Base-by-base conservation (phyloP, 1,284 basidiomycete genomes). In the Sporisorium reilianum region DNA sequence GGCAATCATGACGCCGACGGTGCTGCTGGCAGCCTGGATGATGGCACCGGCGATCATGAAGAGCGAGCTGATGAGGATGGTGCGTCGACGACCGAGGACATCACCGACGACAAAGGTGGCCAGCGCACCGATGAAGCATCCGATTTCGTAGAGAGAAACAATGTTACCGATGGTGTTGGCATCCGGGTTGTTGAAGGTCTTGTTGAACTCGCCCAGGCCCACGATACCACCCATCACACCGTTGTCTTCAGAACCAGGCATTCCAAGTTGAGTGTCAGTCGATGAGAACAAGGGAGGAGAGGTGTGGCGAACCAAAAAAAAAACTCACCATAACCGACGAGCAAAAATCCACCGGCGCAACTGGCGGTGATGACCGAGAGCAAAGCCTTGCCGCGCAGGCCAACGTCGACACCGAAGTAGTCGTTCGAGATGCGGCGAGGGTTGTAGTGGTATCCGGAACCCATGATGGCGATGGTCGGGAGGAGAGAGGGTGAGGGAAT, bases 1-100 rank as follows among this genome's bases (percentile, higher is more conserved):
- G 23, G 89, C 88, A 28, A 90, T 87, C 81, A 91, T 88, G 72
- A 90, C 88, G 2, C 88, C 85, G 65, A 90, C 89, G 49, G 86
- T 85, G 77, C 86, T 88, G 6, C 89, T 87, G 12, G 88, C 84
- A 8, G 89, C 85, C 81, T 90, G 89, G 12, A 90, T 85, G 61
- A 89, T 88, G 8, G 89, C 89, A n/a, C 90, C 90, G 42, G 89
- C 85, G 40, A 89, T 88, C 90, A 90, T 90, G 54, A 90, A 87
- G 32, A 64, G 52, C 10, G 80, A 75, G 44, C 78, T 75, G 49
- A 81, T 30, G 26, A 72, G 63, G 56, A 83, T 79, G 32, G 71
- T 66, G 2, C 63, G 58, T 6, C 75, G 53, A 42, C 75, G 62
- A 2, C 75, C 75, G 45, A 68, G 64, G 28, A 28, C 36, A 40